Percentiles rank a stretch among this genome's conserved stretches.
These are phyloP conservation scores for Prunus kanzakura DNA, from an alignment of 306 rosid species.

Conservation along the genomic window DNA sequence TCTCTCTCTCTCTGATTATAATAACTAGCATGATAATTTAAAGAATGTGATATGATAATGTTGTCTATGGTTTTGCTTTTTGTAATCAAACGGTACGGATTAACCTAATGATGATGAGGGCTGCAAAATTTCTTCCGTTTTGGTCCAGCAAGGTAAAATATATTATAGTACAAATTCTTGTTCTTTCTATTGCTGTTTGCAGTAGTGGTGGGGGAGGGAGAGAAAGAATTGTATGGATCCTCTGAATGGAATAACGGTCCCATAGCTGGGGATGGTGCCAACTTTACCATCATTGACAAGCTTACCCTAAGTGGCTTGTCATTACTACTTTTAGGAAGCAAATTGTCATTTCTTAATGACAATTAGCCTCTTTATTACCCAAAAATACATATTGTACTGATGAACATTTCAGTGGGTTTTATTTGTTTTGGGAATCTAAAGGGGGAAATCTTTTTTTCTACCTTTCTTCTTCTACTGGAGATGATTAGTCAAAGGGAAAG, in stretches of 20 bases:
- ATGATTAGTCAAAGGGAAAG: constrained; percentile 35
- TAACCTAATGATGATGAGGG: background rate
- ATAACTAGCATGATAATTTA: constrained; percentile 25
- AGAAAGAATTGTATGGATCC: constrained; percentile 1
- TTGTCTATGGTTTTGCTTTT: constrained; percentile 21
- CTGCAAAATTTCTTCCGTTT: constrained; percentile 15
- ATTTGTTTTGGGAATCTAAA: background rate
- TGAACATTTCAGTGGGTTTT: background rate
- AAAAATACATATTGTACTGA: background rate
- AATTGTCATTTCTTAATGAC: background rate
- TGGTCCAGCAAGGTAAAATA: background rate
- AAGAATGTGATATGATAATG: constrained; percentile 29
- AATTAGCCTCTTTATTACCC: constrained; percentile 5
- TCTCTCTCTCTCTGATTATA: background rate
- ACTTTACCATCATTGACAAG: constrained; percentile 15
- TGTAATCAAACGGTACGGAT: background rate
- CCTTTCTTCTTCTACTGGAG: constrained; percentile 26
- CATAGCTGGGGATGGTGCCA: constrained; percentile 22
- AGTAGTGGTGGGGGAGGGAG: constrained; percentile 16
- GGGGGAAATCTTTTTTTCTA: background rate
- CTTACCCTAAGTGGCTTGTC: constrained; percentile 14
- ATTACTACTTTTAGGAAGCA: constrained; percentile 23
- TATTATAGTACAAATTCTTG: background rate
- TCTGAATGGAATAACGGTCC: constrained; percentile 12
- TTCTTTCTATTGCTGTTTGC: constrained; percentile 18